Evolutionary conservation across 768 basidiomycete species (phyloP), one percentile per base, ranked within the genome.

Genomic region (Russula earlei): DNA sequence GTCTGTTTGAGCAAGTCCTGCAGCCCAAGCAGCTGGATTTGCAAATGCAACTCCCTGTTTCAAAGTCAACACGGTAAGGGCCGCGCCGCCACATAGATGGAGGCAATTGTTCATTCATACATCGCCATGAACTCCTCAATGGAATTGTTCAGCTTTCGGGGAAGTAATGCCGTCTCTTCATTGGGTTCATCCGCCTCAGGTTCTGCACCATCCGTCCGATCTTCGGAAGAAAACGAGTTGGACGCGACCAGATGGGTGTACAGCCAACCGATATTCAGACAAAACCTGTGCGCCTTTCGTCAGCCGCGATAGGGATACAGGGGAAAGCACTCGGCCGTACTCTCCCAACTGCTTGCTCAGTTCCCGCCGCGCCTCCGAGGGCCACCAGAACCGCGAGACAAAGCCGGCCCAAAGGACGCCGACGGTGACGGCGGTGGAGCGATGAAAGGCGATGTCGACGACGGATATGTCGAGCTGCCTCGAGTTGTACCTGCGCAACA

Each of bases 361-460:
- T 69, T 98, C 95, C 38, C 87, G 75, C 44, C 95, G 74, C 0
- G 96, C 96, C 65, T 96, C 94, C 9, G 88, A 81, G 1, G 96
- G 96, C 95, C 94, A 98, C 88, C 93, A 92, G 60, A 86, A 85
- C 45, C 91, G 75, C 5, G 90, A 92, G 20, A 96, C 83, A 47
- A 97, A 70, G 3, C 84, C 79, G 0, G 93, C 93, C 88, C 90
- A 98, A 1, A 94, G 66, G 3, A 93, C 90, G 8, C 95, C 96
- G 7, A 79, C 77, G 0, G 78, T 86, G 19, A 99, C 95, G 31
- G 94, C 79, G 4, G 85, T 62, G 1, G 85, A 85, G 45, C 96
- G 85, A 64, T 85, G 81, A 31, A 78, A 73, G 0, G 92, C 95
- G 49, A 96, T 81, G 29, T 79, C 70, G 33, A 81, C 61, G 0